Conservation (phyloP, 2,329 filamentous ascomycete species). For the Fusarium sp. region DNA sequence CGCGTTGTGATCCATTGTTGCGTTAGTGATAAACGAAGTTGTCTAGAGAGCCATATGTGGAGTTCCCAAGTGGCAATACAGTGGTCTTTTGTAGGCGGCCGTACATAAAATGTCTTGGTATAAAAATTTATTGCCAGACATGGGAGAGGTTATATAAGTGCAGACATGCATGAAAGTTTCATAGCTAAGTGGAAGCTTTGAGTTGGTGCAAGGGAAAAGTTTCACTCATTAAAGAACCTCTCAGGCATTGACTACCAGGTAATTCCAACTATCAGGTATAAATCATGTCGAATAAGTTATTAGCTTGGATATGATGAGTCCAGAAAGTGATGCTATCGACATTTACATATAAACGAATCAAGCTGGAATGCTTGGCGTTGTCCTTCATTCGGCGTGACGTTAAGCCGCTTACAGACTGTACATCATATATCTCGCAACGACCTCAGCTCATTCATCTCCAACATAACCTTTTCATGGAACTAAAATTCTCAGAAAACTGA, state of each 20-base stretch:
- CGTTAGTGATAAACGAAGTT: background rate
- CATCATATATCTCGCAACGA: background rate
- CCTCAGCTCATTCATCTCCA: background rate
- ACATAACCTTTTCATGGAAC: background rate
- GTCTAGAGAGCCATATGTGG: background rate
- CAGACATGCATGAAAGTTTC: background rate
- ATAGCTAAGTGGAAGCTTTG: background rate
- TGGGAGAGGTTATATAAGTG: background rate
- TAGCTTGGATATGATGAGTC: background rate
- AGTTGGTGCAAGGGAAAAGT: background rate
- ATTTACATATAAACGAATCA: background rate
- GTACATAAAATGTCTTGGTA: background rate
- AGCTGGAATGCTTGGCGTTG: background rate
- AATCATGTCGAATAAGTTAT: background rate
- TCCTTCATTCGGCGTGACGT: constrained; percentile 12
- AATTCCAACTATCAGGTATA: background rate
- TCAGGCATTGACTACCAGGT: too few species aligned
- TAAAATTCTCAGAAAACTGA: background rate
- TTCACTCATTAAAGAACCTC: background rate
- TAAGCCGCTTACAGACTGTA: constrained; percentile 24
- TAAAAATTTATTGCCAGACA: background rate
- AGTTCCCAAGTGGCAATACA: background rate
- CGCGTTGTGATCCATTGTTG: background rate
- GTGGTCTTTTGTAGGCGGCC: background rate
- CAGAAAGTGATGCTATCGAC: background rate